A percentile compares a stretch with the other conserved stretches of the same genome.
Evolutionary conservation across 768 basidiomycete species (phyloP).

Genomic region (Mycena alexandri): DNA sequence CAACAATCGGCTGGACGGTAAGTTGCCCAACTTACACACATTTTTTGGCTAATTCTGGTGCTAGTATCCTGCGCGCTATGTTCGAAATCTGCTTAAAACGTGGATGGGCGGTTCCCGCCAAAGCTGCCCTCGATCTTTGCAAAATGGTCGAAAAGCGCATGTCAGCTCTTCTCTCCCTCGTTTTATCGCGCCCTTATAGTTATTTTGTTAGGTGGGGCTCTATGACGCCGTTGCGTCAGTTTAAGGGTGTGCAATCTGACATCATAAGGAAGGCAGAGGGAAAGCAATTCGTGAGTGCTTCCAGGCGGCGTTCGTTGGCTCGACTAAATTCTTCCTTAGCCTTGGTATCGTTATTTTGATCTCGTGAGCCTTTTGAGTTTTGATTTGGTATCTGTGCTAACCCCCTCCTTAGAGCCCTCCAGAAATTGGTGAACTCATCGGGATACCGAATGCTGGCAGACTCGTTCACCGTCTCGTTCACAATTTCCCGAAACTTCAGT

Average conservation of each 20-base stretch:
- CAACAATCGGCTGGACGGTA: slow-evolving; percentile 96
- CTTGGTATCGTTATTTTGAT: slow-evolving; percentile 98
- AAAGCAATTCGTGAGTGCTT: slow-evolving; percentile 89
- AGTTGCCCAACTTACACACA: slow-evolving; percentile 32
- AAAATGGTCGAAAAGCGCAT: slow-evolving; percentile 95
- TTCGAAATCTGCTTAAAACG: slow-evolving; percentile 98
- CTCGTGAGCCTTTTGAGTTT: slow-evolving; percentile 56
- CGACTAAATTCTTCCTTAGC: slow-evolving; percentile 55
- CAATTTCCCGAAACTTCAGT: slow-evolving; percentile 95
- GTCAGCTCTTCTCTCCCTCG: slow-evolving; percentile 54
- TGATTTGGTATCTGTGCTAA: neutral
- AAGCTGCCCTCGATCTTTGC: slow-evolving; percentile 91
- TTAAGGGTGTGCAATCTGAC: slow-evolving; percentile 89
- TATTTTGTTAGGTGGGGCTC: slow-evolving; percentile 84
- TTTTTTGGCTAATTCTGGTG: neutral
- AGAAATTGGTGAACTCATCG: slow-evolving; percentile 95
- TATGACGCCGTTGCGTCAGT: slow-evolving; percentile 97
- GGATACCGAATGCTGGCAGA: slow-evolving; percentile 92
- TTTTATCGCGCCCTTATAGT: slow-evolving; percentile 13
- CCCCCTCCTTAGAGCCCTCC: slow-evolving; percentile 67
- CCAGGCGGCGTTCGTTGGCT: neutral
- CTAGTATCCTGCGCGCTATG: slow-evolving; percentile 91
- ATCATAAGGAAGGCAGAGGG: slow-evolving; percentile 93
- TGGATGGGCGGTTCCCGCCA: slow-evolving; percentile 96
- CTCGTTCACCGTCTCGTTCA: slow-evolving; percentile 95